A percentile compares a stretch with the other conserved stretches of the same genome.
Evolutionary conservation across 1,139 yeast genomes (phyloP).

Genomic region (Pichia sp.): DNA sequence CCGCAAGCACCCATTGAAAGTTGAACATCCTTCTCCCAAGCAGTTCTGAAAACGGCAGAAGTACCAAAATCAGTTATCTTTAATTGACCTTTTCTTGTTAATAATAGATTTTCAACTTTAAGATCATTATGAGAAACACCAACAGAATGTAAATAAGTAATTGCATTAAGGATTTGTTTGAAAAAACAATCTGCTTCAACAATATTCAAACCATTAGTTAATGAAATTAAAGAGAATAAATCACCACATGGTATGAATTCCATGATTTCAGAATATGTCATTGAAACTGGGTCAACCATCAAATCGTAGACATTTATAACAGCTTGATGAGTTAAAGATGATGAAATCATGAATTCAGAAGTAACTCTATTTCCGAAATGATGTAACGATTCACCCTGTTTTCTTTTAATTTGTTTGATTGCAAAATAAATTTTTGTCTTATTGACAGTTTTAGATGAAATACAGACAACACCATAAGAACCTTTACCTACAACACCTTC

Average conservation of each 20-base stretch:
- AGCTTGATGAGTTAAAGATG: constrained; percentile 61
- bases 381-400: constrained; percentile 43
- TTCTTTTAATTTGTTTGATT: constrained; percentile 60
- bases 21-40: constrained; percentile 55
- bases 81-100: constrained; percentile 41
- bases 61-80: constrained; percentile 73
- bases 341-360: constrained; percentile 71
- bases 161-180: constrained; percentile 59
- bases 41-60: constrained; percentile 64
- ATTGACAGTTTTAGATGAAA: constrained; percentile 35
- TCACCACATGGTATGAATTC: constrained; percentile 74
- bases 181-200: constrained; percentile 64
- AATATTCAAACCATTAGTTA: constrained; percentile 35
- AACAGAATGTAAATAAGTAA: constrained; percentile 59
- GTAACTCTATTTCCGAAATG: constrained; percentile 64
- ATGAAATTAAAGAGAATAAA: constrained; percentile 41
- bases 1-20: constrained; percentile 60
- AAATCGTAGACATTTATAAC: constrained; percentile 63
- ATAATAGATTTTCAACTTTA: constrained; percentile 59
- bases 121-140: constrained; percentile 75
- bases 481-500: constrained; percentile 63
- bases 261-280: constrained; percentile 70
- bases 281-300: constrained; percentile 41
- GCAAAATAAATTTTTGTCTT: constrained; percentile 42
- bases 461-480: constrained; percentile 60